Evolutionary conservation across 208 protist genomes (phyloP).

Genomic region (Jaenimonas drosophilae): DNA sequence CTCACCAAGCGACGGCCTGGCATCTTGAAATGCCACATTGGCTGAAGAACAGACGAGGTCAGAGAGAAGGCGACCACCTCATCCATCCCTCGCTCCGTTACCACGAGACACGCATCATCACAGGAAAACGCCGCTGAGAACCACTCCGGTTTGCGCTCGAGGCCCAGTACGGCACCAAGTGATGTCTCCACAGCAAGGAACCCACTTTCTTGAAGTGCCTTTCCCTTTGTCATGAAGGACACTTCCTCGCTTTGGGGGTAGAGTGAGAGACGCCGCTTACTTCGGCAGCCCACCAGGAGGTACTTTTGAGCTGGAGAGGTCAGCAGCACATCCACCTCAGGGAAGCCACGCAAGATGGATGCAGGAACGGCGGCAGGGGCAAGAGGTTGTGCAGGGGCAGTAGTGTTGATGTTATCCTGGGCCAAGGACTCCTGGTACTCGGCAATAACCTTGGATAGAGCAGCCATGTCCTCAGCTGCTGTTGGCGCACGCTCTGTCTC

Average conservation of each 20-base stretch:
- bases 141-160: slow-evolving; percentile 39
- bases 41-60: slow-evolving; percentile 17
- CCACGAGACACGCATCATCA: slow-evolving; percentile 37
- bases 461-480: slow-evolving; percentile 13
- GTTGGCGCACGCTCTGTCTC: slow-evolving; percentile 11
- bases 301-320: slow-evolving; percentile 48
- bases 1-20: slow-evolving; percentile 56
- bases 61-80: too few species aligned
- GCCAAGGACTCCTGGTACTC: too few species aligned
- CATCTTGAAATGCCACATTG: slow-evolving; percentile 44
- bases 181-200: slow-evolving; percentile 22
- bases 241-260: slow-evolving; percentile 34
- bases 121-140: slow-evolving; percentile 37
- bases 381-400: too few species aligned
- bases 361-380: slow-evolving; percentile 15
- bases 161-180: slow-evolving; percentile 15
- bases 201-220: slow-evolving; percentile 41
- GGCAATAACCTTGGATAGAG: slow-evolving; percentile 9
- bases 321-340: slow-evolving; percentile 47
- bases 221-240: slow-evolving; percentile 36
- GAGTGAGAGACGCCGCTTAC: slow-evolving; percentile 40
- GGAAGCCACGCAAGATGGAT: slow-evolving; percentile 44
- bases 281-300: slow-evolving; percentile 52
- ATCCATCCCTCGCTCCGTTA: too few species aligned
- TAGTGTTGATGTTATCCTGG: too few species aligned